Evolutionary conservation across 768 basidiomycete species (phyloP), one percentile per base, ranked within the genome.

Genomic region (Lepiota brunneoincarnata): DNA sequence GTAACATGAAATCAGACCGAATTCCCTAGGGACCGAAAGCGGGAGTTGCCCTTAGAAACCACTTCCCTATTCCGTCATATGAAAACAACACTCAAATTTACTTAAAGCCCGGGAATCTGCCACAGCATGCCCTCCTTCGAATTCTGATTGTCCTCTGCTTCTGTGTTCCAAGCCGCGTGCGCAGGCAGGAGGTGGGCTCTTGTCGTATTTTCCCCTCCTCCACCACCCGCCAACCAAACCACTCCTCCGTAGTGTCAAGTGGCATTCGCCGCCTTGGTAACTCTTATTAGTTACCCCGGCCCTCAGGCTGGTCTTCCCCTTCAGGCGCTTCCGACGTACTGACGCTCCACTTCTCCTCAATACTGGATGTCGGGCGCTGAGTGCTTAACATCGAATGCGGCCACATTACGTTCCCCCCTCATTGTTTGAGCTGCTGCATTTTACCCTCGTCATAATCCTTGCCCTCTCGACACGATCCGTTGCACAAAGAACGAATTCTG

Each of bases 21-120:
- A 18, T 12, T 21, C 12, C 15, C 26, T 34, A 10, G 17, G 40
- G 40, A 6, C 50, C 50, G 26, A 35, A 51, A 31, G 24, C 24
- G 40, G 26, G 49, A 28, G 12, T 51, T 42, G 26, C 50, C 49
- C 50, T 42, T 51, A 34, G 50, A 51, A 42, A 51, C 50, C 26
- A 42, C 17, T 51, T 51, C 50, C 50, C 50, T 51, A 51, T 51
- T 51, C 39, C 40, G 50, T 51, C 41, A 51, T 5, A 42, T 43
- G 50, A 51, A 42, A 21, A 42, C 28, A 40, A 42, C 28, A 20
- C 31, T 42, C 31, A 34, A 43, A 36, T 20, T 42, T 43, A 51
- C 41, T 51, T 51, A 51, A 51, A 51, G 17, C 38, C 50, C 21
- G 20, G 24, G 9, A 34, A 51, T 17, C 31, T 43, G 50, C 39